A percentile compares a stretch with the other conserved stretches of the same genome.
Conservation (phyloP, 176 grass and related monocot genomes). For the Aegilops umbellulata region DNA sequence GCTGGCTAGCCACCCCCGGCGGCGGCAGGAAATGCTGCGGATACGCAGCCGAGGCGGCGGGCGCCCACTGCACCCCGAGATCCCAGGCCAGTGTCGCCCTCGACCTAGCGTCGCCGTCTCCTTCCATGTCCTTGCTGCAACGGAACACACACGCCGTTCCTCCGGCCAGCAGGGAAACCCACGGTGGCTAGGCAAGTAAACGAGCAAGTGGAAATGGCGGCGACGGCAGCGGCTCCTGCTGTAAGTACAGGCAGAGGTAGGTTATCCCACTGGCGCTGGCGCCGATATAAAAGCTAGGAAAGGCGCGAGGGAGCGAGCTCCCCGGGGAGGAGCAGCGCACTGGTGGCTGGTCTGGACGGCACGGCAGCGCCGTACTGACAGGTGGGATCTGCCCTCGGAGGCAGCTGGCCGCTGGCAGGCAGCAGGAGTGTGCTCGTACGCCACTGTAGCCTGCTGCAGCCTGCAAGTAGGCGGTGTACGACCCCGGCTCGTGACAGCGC, state of each 20-base stretch:
- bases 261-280: conserved; percentile 12
- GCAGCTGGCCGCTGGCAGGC: background rate
- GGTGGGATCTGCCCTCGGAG: conserved; percentile 39
- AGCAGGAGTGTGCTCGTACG: background rate
- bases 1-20: background rate
- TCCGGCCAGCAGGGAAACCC: too few relatives aligned
- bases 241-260: conserved; percentile 32
- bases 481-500: conserved; percentile 28
- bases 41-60: background rate
- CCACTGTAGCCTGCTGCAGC: background rate
- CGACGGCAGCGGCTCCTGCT: background rate
- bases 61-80: conserved; percentile 40
- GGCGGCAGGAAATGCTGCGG: conserved; percentile 13
- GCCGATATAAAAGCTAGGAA: conserved; percentile 26
- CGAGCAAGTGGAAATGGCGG: background rate
- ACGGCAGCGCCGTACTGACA: conserved; percentile 23
- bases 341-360: background rate
- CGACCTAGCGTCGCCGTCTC: conserved; percentile 1
- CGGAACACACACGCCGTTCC: too few relatives aligned
- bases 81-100: conserved; percentile 8
- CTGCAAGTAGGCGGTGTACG: background rate
- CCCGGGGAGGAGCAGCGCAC: conserved; percentile 41
- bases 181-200: background rate
- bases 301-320: conserved; percentile 18
- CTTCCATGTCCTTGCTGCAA: conserved; percentile 36